A percentile compares a stretch with the other conserved stretches of the same genome.
These are phyloP conservation scores for Chaetomiaceae sp. DNA, from an alignment of 2,329 filamentous ascomycete genomes.

Conservation along the genomic window DNA sequence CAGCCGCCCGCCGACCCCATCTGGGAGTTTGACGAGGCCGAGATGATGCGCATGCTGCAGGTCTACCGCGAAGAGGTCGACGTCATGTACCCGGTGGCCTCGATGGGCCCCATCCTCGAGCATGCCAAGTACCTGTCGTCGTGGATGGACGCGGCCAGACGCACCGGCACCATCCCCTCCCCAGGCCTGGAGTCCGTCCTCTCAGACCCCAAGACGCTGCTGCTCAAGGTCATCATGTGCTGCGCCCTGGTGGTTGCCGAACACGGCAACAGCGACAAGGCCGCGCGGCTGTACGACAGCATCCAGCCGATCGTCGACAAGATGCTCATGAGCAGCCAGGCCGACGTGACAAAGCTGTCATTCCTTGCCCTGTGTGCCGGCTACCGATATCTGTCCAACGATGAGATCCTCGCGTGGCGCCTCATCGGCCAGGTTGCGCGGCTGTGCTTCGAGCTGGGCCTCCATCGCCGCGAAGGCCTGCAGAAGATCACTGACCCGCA, in stretches of 20 bases:
- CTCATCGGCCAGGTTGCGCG: conserved; percentile 78
- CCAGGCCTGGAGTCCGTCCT: conserved; percentile 36
- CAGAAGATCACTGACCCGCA: conserved; percentile 63
- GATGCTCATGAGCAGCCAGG: conserved; percentile 53
- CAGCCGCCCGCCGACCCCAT: conserved; percentile 61
- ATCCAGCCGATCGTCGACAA: conserved; percentile 68
- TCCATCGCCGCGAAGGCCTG: conserved; percentile 75
- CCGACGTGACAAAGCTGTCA: conserved; percentile 45
- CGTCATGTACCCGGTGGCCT: conserved; percentile 84
- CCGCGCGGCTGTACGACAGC: conserved; percentile 68
- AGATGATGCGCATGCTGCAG: conserved; percentile 72
- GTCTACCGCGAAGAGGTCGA: conserved; percentile 88
- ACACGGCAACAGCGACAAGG: conserved; percentile 71
- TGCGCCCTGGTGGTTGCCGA: conserved; percentile 73
- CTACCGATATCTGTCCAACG: conserved; percentile 81
- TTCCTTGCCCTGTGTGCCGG: conserved; percentile 51
- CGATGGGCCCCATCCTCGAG: conserved; percentile 65
- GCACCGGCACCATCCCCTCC: conserved; percentile 31
- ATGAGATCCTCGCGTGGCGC: conserved; percentile 82
- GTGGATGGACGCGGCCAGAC: conserved; percentile 59
- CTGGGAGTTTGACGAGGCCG: conserved; percentile 71
- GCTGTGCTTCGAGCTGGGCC: conserved; percentile 73
- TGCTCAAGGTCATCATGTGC: conserved; percentile 81
- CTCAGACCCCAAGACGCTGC: conserved; percentile 53
- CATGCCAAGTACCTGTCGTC: conserved; percentile 67